These are phyloP conservation scores for Jimgerdemannia flammicorona DNA, from an alignment of 192 early-diverging fungal species.

Conservation along the genomic window DNA sequence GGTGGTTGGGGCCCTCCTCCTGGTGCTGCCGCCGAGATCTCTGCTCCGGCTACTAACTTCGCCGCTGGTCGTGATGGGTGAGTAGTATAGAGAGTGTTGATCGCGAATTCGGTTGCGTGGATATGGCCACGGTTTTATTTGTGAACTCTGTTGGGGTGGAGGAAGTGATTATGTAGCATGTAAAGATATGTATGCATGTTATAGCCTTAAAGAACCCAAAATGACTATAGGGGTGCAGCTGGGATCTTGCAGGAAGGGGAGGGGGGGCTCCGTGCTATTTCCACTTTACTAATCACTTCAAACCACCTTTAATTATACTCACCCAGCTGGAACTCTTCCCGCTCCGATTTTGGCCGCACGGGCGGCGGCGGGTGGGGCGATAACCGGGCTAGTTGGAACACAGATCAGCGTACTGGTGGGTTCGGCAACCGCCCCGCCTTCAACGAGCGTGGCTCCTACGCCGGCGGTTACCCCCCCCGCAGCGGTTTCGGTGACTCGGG, in stretches of 20 bases:
- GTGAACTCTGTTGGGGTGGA: no score
- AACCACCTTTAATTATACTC: no score
- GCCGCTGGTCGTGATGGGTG: conserved; percentile 44
- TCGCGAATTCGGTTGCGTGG: no score
- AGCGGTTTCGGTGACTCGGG: conserved; percentile 40
- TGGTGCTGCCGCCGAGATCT: not conserved
- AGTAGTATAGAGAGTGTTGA: not conserved
- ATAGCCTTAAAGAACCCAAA: no score
- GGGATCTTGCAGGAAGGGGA: no score
- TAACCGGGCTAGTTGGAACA: conserved; percentile 15
- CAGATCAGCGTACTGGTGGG: not conserved
- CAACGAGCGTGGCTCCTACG: conserved; percentile 35
- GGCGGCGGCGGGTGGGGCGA: conserved; percentile 36
- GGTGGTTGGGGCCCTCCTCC: conserved; percentile 7
- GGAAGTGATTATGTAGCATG: no score
- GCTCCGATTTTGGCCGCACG: conserved; percentile 37
- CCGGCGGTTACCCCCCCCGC: conserved; percentile 38
- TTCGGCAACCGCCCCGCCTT: conserved; percentile 28
- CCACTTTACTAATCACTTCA: no score
- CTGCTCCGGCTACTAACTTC: not conserved
- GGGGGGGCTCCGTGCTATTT: no score
- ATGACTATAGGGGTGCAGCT: no score
- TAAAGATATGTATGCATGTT: no score
- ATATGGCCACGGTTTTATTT: not conserved
- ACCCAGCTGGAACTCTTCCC: conserved; percentile 6